Evolutionary conservation across 805 yeast genomes (phyloP).

Genomic region (Kazachstania kunashirensis): DNA sequence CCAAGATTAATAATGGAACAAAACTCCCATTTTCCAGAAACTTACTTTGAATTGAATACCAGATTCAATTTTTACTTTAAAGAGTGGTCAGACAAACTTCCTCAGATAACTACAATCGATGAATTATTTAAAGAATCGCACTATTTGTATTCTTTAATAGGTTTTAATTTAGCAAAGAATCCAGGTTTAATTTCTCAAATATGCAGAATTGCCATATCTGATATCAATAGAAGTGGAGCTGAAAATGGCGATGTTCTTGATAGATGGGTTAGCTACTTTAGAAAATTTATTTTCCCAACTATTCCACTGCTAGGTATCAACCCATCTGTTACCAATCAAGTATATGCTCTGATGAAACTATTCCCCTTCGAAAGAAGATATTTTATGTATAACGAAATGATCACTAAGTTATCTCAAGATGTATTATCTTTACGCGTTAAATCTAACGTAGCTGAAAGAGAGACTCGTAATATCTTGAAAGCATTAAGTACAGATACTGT

Average conservation of each 20-base stretch:
- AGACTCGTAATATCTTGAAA: constrained; percentile 68
- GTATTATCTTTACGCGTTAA: constrained; percentile 47
- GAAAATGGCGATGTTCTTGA: constrained; percentile 12
- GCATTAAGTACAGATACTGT: constrained; percentile 76
- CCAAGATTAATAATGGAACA: constrained; percentile 11
- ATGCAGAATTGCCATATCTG: constrained; percentile 46
- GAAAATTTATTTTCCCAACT: constrained; percentile 60
- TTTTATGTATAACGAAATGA: constrained; percentile 72
- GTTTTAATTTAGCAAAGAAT: constrained; percentile 43
- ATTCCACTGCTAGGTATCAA: constrained; percentile 45
- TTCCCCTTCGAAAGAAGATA: constrained; percentile 59
- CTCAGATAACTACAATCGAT: constrained; percentile 30
- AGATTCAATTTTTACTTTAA: constrained; percentile 35
- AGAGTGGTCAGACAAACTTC: constrained; percentile 40
- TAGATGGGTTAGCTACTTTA: constrained; percentile 50
- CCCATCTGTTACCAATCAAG: constrained; percentile 50
- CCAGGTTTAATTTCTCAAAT: constrained; percentile 44
- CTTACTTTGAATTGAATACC: constrained; percentile 8
- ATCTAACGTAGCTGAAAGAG: constrained; percentile 60
- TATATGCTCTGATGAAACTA: constrained; percentile 42
- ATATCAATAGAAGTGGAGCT: constrained; percentile 21
- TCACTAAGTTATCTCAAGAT: constrained; percentile 46
- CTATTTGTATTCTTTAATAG: constrained; percentile 33
- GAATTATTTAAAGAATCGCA: constrained; percentile 31
- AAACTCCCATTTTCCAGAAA: constrained; percentile 12